Evolutionary conservation across 1,284 basidiomycete genomes (phyloP), one percentile per base, ranked within the genome.

Genomic region (Irpex sp.): DNA sequence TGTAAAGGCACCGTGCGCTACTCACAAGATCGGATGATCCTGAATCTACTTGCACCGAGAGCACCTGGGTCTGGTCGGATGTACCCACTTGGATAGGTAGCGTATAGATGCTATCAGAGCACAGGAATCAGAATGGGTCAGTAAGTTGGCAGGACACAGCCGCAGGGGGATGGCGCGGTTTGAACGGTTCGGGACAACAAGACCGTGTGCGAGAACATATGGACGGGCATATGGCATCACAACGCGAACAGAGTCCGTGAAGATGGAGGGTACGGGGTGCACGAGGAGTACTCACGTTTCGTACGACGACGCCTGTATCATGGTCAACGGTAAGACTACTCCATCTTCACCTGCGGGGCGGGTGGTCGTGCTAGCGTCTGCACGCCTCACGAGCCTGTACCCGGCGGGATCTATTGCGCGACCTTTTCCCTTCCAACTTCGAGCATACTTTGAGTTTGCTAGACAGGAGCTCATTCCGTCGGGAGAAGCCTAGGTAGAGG

Each of bases 11-110:
- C 26, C 15, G 21, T 44, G 57, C 49, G 40, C 13, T 17, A 76
- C 86, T 67, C 62, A 89, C 89, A 31, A 92, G 78, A 74, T 92
- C 90, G 0, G 88, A 88, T 1, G 89, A 92, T 40, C 91, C 90
- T 0, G 87, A 89, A 68, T 92, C 90, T 38, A 92, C 81, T 68
- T 91, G 88, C 1, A 92, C 74, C 3, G 80, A 83, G 38, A 87
- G 73, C 21, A 80, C 79, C 65, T 87, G 85, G 21, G 80, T 79
- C 64, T 87, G 85, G 21, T 71, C 73, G 5, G 70, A 70, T 21
- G 68, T 67, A 15, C 89, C 88, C 17, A 90, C 74, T 26, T 69
- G 74, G 5, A 89, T 74, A 6, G 85, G 79, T 34, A 89, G 72
- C 3, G 84, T 85, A 69, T 92, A 91, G 2, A 84, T 79, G 15